Evolutionary conservation across 2,329 filamentous ascomycete species (phyloP).

Genomic region (Boeremia lycopersici): DNA sequence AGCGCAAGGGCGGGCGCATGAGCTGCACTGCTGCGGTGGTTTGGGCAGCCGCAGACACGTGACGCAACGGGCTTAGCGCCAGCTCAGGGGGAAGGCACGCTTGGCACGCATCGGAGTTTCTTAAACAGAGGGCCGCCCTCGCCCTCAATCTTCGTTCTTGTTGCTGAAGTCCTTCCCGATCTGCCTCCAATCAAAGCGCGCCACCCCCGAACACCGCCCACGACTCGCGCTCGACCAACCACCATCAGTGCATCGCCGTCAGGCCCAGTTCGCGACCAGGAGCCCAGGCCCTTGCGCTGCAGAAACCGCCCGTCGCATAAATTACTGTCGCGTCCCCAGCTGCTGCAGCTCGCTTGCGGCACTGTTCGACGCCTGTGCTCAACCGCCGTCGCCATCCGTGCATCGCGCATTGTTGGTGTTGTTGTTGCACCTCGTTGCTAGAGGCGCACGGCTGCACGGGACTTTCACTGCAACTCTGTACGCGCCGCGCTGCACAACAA

Average conservation of each 20-base stretch:
- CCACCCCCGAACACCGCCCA: conserved; percentile 37
- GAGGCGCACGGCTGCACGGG: conserved; percentile 30
- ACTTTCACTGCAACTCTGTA: conserved; percentile 22
- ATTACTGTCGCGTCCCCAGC: conserved; percentile 23
- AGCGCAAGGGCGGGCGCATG: conserved; percentile 6
- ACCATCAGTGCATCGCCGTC: conserved; percentile 32
- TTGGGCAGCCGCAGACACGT: conserved; percentile 14
- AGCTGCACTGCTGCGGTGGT: background rate
- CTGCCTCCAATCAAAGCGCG: conserved; percentile 43
- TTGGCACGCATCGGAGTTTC: conserved; percentile 30
- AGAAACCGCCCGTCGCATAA: conserved; percentile 6
- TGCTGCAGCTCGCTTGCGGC: conserved; percentile 31
- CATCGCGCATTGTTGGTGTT: conserved; percentile 29
- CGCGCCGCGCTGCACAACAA: conserved; percentile 29
- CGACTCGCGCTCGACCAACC: conserved; percentile 30
- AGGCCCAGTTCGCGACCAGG: conserved; percentile 24
- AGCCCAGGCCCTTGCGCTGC: conserved; percentile 20
- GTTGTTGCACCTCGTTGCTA: conserved; percentile 22
- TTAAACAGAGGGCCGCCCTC: conserved; percentile 21
- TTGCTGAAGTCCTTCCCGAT: conserved; percentile 36
- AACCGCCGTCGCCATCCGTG: conserved; percentile 29
- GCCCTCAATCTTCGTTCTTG: conserved; percentile 21
- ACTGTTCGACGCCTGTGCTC: conserved; percentile 23
- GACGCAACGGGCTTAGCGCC: conserved; percentile 23
- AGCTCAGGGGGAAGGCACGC: conserved; percentile 33